These are phyloP conservation scores for Selaginella moellendorffii DNA, from an alignment of 75 land plant genomes.

Conservation along the genomic window DNA sequence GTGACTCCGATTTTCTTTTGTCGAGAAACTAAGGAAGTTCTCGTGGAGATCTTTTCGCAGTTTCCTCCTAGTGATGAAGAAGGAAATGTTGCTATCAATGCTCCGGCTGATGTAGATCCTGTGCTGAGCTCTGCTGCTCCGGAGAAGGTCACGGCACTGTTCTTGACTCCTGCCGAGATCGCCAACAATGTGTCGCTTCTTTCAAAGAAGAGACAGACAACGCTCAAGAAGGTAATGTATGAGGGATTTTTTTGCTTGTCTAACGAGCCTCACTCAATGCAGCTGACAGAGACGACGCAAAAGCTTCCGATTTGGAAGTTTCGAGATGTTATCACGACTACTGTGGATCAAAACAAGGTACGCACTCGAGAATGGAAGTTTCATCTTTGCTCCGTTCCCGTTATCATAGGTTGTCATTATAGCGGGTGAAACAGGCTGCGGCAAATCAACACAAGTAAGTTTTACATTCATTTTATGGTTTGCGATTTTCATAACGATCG, in stretches of 20 bases:
- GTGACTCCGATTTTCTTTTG: slow-evolving; percentile 41
- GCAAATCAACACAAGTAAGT: slow-evolving; percentile 91
- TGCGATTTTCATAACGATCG: slow-evolving; percentile 6
- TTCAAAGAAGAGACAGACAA: no score
- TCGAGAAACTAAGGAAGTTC: slow-evolving; percentile 33
- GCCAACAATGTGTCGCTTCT: slow-evolving; percentile 36
- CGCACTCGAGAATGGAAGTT: background rate
- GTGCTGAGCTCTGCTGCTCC: no score
- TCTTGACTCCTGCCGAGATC: slow-evolving; percentile 29
- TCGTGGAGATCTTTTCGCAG: slow-evolving; percentile 45
- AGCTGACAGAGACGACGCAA: slow-evolving; percentile 56
- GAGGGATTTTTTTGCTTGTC: background rate
- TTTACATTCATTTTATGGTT: background rate
- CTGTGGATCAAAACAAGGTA: slow-evolving; percentile 71
- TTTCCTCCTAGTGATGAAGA: slow-evolving; percentile 70
- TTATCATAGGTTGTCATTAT: slow-evolving; percentile 63
- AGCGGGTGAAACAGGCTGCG: slow-evolving; percentile 98
- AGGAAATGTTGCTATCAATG: background rate
- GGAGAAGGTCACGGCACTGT: no score
- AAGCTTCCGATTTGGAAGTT: slow-evolving; percentile 79
- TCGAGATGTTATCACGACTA: slow-evolving; percentile 53
- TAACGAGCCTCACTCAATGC: slow-evolving; percentile 3
- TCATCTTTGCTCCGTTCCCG: background rate
- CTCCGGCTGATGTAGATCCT: no score
- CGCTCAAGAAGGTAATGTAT: background rate